Evolutionary conservation across 2,329 filamentous ascomycete species (phyloP).

Genomic region (Rhynchosporium graminicola): DNA sequence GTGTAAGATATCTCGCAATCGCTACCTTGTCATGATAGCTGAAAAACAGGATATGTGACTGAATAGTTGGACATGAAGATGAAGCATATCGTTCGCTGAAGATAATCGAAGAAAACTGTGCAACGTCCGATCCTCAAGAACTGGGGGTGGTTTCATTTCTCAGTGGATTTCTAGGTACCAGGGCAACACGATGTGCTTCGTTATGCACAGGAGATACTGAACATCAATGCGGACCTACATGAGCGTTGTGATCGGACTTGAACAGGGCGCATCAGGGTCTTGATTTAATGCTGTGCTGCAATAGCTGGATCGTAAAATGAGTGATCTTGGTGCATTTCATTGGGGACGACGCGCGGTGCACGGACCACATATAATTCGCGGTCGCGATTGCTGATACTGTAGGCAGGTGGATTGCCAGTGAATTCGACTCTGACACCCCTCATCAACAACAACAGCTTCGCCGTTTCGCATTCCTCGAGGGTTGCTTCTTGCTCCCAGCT

Average conservation of each 20-base stretch:
- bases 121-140: background rate
- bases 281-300: background rate
- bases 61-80: background rate
- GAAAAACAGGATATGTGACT: background rate
- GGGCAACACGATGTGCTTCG: background rate
- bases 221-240: background rate
- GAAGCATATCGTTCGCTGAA: background rate
- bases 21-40: background rate
- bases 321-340: background rate
- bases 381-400: background rate
- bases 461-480: slow-evolving; percentile 1
- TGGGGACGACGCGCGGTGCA: background rate
- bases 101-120: background rate
- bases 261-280: background rate
- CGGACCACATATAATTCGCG: background rate
- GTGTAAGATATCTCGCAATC: background rate
- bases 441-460: slow-evolving; percentile 10
- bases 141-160: background rate
- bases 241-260: background rate
- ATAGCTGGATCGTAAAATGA: background rate
- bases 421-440: background rate
- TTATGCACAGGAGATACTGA: background rate
- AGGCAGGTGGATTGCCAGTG: background rate
- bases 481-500: background rate
- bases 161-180: background rate